Base-by-base conservation (phyloP, 2,329 filamentous ascomycete genomes). In the Phoma herbarum region DNA sequence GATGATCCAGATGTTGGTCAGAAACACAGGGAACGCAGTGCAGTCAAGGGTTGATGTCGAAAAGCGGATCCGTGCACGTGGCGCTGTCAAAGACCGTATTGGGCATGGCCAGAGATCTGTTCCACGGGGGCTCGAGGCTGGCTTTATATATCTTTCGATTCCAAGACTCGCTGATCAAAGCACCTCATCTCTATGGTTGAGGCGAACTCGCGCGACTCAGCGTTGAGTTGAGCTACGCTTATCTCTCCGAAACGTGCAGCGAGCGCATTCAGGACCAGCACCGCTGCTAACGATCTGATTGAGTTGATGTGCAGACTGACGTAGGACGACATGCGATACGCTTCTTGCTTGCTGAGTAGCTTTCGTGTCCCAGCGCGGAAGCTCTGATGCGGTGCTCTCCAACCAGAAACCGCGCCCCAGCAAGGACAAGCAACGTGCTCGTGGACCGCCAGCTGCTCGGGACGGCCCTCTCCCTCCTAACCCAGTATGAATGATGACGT, bases 141-240 rank as follows among this genome's bases (percentile, higher is more conserved):
- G 69, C 67, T 68, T 59, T 66, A 63, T 59, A 59, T 65, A 56
- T 66, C 62, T 62, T 63, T 62, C 66, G 68, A 63, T 68, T 61
- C 56, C 61, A 64, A 59, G 61, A 53, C 63, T 65, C 45, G 68
- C 62, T 66, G 67, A 72, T 69, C 61, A 57, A 60, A 51, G 52
- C 67, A 60, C 44, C 60, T 59, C 62, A n/a, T 52, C 51, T 56
- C 52, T 55, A 31, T 60, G 53, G 60, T 59, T 59, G 51, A 53
- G 41, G 33, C 37, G 35, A 51, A 41, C 42, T 39, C 47, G 37
- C 47, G 41, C 48, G 46, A 52, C 47, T 52, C 57, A 48, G 51
- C 31, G 33, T 48, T 60, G 28, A 59, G 52, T 56, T 66, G 53
- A 54, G 39, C 59, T 43, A 62, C 51, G 50, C 46, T 56, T 58